Percentiles rank a stretch among this genome's conserved stretches.
Evolutionary conservation across 257 asterid species (phyloP).

Genomic region (Misopates orontium): DNA sequence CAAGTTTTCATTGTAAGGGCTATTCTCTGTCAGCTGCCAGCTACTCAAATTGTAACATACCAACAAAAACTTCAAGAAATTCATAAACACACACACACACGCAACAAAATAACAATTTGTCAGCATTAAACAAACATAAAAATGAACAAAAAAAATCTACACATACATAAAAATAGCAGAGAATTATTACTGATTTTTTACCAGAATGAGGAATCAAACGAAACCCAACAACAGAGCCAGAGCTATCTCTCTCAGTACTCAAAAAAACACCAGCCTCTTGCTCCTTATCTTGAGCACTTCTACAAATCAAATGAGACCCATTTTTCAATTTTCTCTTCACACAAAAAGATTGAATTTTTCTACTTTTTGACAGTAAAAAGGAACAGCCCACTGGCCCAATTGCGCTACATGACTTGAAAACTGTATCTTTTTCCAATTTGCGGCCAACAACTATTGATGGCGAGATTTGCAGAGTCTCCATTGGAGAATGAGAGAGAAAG

Average conservation of each 20-base stretch:
- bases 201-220: constrained; percentile 67
- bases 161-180: background rate
- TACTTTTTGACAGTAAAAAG: constrained; percentile 30
- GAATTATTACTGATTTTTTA: background rate
- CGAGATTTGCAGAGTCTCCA: constrained; percentile 51
- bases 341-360: constrained; percentile 34
- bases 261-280: constrained; percentile 41
- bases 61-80: background rate
- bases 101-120: background rate
- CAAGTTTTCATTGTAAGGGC: background rate
- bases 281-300: constrained; percentile 34
- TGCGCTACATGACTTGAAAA: constrained; percentile 21
- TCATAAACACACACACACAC: constrained; percentile 8
- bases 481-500: constrained; percentile 22
- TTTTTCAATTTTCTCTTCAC: constrained; percentile 31
- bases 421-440: constrained; percentile 17
- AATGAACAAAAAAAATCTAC: background rate
- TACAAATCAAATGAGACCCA: constrained; percentile 32
- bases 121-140: background rate
- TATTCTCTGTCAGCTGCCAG: background rate
- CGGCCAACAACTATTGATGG: constrained; percentile 33
- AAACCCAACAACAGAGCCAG: constrained; percentile 70
- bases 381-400: constrained; percentile 52
- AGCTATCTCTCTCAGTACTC: constrained; percentile 53
- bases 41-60: background rate